Evolutionary conservation across 441 rosid species (phyloP), one percentile per base, ranked within the genome.

Genomic region (Mallotus japonicus): DNA sequence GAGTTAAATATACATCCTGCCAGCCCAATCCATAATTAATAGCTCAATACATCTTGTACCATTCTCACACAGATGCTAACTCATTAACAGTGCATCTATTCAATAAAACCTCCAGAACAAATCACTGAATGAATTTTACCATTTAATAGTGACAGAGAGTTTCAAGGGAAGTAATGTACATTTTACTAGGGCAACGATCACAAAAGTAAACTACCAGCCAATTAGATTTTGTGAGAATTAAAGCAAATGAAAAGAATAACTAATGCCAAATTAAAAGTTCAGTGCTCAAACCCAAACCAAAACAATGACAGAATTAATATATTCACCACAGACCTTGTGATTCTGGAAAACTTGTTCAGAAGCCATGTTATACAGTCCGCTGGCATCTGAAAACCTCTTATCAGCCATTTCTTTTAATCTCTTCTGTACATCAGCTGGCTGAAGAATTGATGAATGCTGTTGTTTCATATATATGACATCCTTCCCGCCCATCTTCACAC

Each of bases 401-500:
- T 96, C 98, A 20, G 97, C 97, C 84, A 86, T 89, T 72, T 93
- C 95, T 82, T 93, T 89, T 73, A 96, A 73, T 81, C 83, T 83
- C 84, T 82, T 85, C 75, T 90, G 97, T 62, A 96, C 71, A 76
- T 92, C 98, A 79, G 87, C 89, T 63, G 96, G 90, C 74, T 83
- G 90, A 74, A 92, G 89, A 77, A 70, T 81, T 65, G 99, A 90
- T 12, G 96, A 86, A 79, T 90, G 96, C 71, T 85, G 90, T 75
- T 96, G 97, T 72, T 93, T 96, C 67, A 90, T 81, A 78, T 87
- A 90, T 79, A 96, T 87, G 46, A 95, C 98, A 84, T 95, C 98
- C 83, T 93, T 95, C 65, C 98, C 99, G 51, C 99, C 99, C 97
- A 93, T 90, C 84, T 90, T 89, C 71, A 95, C 87, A 63, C 98